Conservation (phyloP, 495 filamentous ascomycete species). For the Xylaria intraflava region DNA sequence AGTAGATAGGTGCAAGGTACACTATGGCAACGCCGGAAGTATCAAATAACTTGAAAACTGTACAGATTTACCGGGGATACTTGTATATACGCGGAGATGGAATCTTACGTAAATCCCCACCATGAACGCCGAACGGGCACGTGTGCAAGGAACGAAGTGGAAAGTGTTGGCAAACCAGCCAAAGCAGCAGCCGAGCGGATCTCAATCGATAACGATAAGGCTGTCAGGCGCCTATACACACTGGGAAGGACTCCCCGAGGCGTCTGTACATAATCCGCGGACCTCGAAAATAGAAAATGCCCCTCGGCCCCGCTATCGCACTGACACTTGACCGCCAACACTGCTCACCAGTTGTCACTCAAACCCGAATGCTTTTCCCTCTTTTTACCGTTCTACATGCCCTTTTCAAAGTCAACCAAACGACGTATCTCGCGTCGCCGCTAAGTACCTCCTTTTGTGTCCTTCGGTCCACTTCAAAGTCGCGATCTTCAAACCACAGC, state of each 20-base stretch:
- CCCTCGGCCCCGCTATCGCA: constrained; percentile 8
- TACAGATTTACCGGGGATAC: too few species aligned
- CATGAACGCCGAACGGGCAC: not conserved
- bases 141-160: constrained; percentile 2
- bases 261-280: too few species aligned
- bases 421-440: not conserved
- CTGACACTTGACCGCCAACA: not conserved
- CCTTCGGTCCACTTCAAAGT: not conserved
- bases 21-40: too few species aligned
- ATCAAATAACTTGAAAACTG: too few species aligned
- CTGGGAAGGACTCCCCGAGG: too few species aligned
- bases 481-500: not conserved
- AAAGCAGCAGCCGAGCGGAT: not conserved
- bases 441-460: not conserved
- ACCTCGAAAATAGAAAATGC: not conserved
- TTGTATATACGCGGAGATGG: too few species aligned
- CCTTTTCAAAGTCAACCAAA: not conserved
- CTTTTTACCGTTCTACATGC: not conserved
- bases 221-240: not conserved
- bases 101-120: too few species aligned
- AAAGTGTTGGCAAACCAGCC: not conserved
- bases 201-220: constrained; percentile 9
- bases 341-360: not conserved
- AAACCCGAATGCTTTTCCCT: not conserved
- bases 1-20: too few species aligned